Conservation (phyloP, 75 land plant genomes). For the Cunninghamia lanceolata region DNA sequence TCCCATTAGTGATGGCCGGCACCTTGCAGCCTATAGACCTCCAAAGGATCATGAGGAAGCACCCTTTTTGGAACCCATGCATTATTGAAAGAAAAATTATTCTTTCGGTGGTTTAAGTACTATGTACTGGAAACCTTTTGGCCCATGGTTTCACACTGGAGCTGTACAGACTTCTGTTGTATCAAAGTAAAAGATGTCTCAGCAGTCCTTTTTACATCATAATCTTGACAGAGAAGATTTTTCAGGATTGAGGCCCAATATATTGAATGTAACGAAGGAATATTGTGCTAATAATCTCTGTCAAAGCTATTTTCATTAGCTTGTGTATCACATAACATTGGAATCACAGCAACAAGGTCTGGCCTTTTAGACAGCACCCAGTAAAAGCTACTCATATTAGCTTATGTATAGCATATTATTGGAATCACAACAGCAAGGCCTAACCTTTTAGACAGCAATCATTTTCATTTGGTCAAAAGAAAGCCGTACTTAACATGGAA, state of each 20-base stretch:
- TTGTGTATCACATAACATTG: too few relatives aligned
- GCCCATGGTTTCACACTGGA: too few relatives aligned
- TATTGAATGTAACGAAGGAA: not conserved
- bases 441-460: not conserved
- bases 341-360: not conserved
- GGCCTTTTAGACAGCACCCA: not conserved
- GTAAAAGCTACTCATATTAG: not conserved
- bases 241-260: not conserved
- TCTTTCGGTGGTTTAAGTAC: not conserved
- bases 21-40: slow-evolving; percentile 63
- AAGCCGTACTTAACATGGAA: not conserved
- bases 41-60: slow-evolving; percentile 36
- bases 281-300: not conserved
- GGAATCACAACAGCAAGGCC: not conserved
- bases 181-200: too few relatives aligned
- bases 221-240: not conserved
- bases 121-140: not conserved
- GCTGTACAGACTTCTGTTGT: too few relatives aligned
- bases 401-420: not conserved
- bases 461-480: not conserved
- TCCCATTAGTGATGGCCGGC: slow-evolving; percentile 61
- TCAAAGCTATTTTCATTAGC: not conserved
- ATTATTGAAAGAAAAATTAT: slow-evolving; percentile 48
- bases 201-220: not conserved
- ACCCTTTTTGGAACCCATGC: slow-evolving; percentile 42